Conservation (phyloP, 2,329 filamentous ascomycete species). For the Lasiodiplodia theobromae region DNA sequence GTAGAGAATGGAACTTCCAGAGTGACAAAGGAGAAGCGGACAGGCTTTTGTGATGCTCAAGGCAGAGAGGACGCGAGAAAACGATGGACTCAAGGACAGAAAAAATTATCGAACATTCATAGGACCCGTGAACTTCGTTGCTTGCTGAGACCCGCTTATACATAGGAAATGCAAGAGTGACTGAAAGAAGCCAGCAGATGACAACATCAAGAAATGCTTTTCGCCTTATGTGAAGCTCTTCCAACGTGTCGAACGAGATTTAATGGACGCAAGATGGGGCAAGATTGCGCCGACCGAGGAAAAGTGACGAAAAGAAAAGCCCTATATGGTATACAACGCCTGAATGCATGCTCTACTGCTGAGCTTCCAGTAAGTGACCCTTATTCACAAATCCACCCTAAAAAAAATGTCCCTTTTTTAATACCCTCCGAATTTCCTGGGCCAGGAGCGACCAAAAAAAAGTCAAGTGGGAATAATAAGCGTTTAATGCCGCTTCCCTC, state of each 20-base stretch:
- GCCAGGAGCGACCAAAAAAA: neutral
- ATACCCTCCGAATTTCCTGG: neutral
- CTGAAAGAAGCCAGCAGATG: neutral
- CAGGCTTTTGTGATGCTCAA: neutral
- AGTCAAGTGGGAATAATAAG: neutral
- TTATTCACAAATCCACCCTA: slow-evolving; percentile 13
- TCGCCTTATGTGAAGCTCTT: neutral
- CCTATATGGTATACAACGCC: slow-evolving; percentile 30
- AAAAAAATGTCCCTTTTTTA: neutral
- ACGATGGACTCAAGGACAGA: neutral
- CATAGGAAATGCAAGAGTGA: neutral
- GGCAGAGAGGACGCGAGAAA: neutral
- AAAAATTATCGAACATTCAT: neutral
- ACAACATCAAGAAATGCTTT: neutral
- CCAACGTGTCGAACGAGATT: neutral
- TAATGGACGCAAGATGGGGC: slow-evolving; percentile 9
- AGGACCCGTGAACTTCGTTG: slow-evolving; percentile 17
- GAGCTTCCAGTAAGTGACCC: neutral
- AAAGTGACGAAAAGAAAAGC: slow-evolving; percentile 4
- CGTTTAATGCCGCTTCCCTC: neutral
- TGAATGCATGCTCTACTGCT: slow-evolving; percentile 25
- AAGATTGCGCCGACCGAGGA: neutral
- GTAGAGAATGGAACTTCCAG: neutral
- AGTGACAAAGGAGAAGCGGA: neutral
- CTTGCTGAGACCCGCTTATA: neutral